Percentiles rank a stretch among this genome's conserved stretches.
These are phyloP conservation scores for Ophiorrhiza pumila DNA, from an alignment of 257 asterid species.

Conservation along the genomic window DNA sequence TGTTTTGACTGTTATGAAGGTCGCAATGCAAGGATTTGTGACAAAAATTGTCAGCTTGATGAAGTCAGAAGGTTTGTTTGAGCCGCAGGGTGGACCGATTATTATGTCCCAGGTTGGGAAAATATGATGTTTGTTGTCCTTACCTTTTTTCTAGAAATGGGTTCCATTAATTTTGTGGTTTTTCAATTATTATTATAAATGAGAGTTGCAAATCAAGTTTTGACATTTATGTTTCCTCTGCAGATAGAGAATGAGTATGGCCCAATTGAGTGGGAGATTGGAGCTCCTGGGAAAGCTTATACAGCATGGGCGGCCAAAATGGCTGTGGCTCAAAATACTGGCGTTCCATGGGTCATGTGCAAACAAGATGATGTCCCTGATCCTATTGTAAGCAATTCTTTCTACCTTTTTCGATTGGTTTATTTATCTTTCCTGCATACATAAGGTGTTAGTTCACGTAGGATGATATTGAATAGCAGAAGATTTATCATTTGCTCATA, in stretches of 20 bases:
- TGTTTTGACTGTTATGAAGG: slow-evolving; percentile 34
- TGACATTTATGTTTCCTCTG: not conserved
- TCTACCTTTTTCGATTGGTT: not conserved
- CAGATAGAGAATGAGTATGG: slow-evolving; percentile 98
- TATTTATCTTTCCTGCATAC: not conserved
- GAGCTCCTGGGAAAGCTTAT: slow-evolving; percentile 92
- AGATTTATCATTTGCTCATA: too few species aligned
- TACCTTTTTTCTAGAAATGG: slow-evolving; percentile 6
- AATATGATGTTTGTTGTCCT: not conserved
- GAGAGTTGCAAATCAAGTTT: not conserved
- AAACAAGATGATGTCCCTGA: slow-evolving; percentile 95
- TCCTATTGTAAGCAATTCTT: slow-evolving; percentile 53
- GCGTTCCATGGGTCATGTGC: slow-evolving; percentile 99
- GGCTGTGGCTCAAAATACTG: slow-evolving; percentile 81
- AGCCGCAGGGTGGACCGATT: slow-evolving; percentile 94
- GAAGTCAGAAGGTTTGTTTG: slow-evolving; percentile 72
- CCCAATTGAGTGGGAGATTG: slow-evolving; percentile 82
- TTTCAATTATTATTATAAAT: not conserved
- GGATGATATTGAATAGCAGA: not conserved
- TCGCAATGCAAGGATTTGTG: slow-evolving; percentile 75
- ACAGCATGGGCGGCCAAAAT: slow-evolving; percentile 84
- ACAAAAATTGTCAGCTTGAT: slow-evolving; percentile 55
- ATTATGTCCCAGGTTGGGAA: slow-evolving; percentile 74
- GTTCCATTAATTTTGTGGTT: slow-evolving; percentile 6
- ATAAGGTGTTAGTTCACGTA: not conserved